Evolutionary conservation across 2,329 filamentous ascomycete species (phyloP), one percentile per base, ranked within the genome.

Genomic region (Furcasterigmium sp.): DNA sequence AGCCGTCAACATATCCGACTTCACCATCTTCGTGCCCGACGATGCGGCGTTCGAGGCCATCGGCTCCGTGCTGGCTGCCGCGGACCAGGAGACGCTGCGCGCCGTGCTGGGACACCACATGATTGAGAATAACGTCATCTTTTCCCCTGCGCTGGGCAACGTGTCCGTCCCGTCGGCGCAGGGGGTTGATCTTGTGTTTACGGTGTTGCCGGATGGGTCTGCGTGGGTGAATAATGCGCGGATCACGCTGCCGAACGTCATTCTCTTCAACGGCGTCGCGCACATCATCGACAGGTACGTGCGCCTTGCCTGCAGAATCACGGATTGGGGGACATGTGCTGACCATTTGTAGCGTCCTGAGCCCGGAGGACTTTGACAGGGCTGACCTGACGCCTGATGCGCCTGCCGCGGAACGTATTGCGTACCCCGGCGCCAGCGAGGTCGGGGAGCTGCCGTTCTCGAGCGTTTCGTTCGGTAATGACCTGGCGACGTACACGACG

Each of bases 191-290:
- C 14, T 60, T 40, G 57, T 52, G 0, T 51, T 63, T 32, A 61
- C 57, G 13, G 57, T 63, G 20, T 44, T 52, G 7, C 48, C 55
- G n/a, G 52, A 59, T 34, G 56, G 57, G 6, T 52, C 50, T 11
- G 55, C 52, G 3, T 63, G 52, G 52, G 56, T 64, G 1, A 61
- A 63, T 10, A 51, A 51, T 10, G 61, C 61, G 0, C 58, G 52
- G 43, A 61, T 64, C 25, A 46, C 58, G 2, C 51, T 54, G 5
- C 51, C 59, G 18, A 60, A 64, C 42, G 46, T 50, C 11, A 54
- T 64, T 14, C 37, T 61, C 2, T 54, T 47, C 35, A 64, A 63
- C 26, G 59, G 61, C 29, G 52, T 64, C 9, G 60, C 56, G 8
- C 61, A 64, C 29, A n/a, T n/a, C n/a, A n/a, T n/a, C n/a, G n/a